A percentile compares a stretch with the other conserved stretches of the same genome.
Evolutionary conservation across 163 green algal species (phyloP).

Genomic region (Dunaliella salina): DNA sequence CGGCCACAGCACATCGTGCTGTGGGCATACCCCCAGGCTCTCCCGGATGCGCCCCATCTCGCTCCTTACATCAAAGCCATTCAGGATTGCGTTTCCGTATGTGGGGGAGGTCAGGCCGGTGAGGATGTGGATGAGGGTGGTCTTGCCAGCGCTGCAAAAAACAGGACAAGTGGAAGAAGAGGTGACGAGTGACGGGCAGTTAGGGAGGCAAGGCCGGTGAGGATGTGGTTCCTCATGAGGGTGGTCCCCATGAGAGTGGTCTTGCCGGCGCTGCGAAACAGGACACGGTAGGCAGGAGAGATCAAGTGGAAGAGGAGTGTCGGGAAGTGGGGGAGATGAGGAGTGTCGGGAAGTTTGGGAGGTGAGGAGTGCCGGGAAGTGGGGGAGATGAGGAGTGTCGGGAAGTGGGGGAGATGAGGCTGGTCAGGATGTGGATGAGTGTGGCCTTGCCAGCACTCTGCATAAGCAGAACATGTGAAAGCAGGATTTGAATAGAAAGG

Average conservation of each 20-base stretch:
- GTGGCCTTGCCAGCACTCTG: conserved; percentile 20
- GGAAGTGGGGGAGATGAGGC: neutral
- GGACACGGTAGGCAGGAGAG: neutral
- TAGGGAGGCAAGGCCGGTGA: conserved; percentile 57
- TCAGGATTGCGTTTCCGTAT: conserved; percentile 55
- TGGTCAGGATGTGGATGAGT: conserved; percentile 48
- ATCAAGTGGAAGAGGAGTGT: too few relatives aligned
- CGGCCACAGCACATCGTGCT: conserved; percentile 89
- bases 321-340: neutral
- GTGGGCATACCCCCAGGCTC: conserved; percentile 72
- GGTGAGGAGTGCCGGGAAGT: conserved; percentile 46
- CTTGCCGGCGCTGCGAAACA: conserved; percentile 39
- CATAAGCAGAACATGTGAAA: neutral
- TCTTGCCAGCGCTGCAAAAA: conserved; percentile 62
- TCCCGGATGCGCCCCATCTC: conserved; percentile 68
- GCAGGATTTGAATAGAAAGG: neutral
- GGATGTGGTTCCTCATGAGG: too few relatives aligned
- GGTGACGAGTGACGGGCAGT: neutral
- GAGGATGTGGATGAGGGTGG: conserved; percentile 80
- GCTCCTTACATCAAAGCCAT: conserved; percentile 50
- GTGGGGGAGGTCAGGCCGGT: conserved; percentile 65
- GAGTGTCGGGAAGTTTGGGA: too few relatives aligned
- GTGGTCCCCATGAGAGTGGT: conserved; percentile 89
- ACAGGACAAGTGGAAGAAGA: conserved; percentile 7
- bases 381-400: too few relatives aligned